These are phyloP conservation scores for Aspergillus caelatus DNA, from an alignment of 2,329 filamentous ascomycete species.

Conservation along the genomic window DNA sequence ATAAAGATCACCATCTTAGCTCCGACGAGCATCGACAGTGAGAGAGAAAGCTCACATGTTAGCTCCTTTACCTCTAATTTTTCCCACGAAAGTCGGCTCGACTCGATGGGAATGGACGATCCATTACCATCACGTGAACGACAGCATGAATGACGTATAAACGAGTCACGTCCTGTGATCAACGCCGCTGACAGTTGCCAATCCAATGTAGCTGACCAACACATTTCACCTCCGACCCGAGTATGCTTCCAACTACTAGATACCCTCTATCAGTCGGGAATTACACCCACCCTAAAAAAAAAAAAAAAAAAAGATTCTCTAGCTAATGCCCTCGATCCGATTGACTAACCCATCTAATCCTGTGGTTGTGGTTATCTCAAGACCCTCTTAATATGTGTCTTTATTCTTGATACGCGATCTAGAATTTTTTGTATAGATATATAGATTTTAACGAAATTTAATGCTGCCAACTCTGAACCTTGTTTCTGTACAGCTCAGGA, in stretches of 20 bases:
- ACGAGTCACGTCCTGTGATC: background rate
- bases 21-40: background rate
- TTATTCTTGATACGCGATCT: background rate
- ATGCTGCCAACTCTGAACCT: background rate
- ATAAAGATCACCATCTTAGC: background rate
- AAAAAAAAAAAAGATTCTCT: background rate
- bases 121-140: background rate
- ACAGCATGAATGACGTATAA: background rate
- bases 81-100: background rate
- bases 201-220: background rate
- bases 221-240: background rate
- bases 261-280: background rate
- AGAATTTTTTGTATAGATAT: slow-evolving; percentile 7
- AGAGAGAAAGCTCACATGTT: background rate
- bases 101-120: background rate
- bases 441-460: slow-evolving; percentile 6
- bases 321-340: background rate
- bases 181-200: background rate
- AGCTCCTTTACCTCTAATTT: background rate
- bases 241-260: background rate
- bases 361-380: background rate
- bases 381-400: background rate
- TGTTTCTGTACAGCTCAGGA: background rate
- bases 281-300: background rate
- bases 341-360: background rate